phyloP scores from a whole-genome alignment of 139 green algal genomes.

The Coccomyxa sp. region DNA sequence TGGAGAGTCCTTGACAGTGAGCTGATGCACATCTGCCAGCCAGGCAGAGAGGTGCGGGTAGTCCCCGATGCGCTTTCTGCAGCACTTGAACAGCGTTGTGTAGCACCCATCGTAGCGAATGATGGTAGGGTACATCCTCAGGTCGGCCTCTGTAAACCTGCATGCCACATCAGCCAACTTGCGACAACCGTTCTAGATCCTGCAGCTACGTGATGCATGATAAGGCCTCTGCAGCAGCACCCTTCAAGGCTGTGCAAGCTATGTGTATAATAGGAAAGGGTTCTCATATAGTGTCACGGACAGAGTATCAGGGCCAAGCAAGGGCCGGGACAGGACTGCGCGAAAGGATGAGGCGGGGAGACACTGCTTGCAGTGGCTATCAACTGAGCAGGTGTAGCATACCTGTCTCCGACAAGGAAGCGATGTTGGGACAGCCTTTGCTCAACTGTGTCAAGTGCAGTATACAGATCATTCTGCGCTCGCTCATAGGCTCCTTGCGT shows the following conservation, averaged over 20 bases:
- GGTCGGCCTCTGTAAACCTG: conserved; percentile 78
- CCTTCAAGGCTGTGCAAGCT: too few relatives aligned
- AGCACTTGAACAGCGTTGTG: conserved; percentile 86
- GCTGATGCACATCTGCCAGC: conserved; percentile 77
- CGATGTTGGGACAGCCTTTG: conserved; percentile 38
- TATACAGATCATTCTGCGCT: conserved; percentile 53
- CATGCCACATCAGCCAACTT: neutral
- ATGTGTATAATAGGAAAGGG: too few relatives aligned
- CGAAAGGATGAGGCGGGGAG: too few relatives aligned
- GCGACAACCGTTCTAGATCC: too few relatives aligned
- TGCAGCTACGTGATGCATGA: too few relatives aligned
- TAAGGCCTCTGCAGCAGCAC: too few relatives aligned
- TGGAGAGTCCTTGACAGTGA: conserved; percentile 30
- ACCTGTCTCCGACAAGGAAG: conserved; percentile 78
- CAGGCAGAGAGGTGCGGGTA: conserved; percentile 76
- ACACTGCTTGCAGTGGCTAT: neutral
- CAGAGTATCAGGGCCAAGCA: too few relatives aligned
- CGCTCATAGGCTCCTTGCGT: conserved; percentile 71
- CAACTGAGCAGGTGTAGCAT: neutral
- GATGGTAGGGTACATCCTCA: conserved; percentile 84
- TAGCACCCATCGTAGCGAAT: conserved; percentile 78
- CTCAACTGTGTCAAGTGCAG: conserved; percentile 60
- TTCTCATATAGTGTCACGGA: too few relatives aligned
- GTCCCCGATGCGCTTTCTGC: conserved; percentile 54
- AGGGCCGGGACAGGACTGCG: too few relatives aligned